Evolutionary conservation across 1,139 yeast genomes (phyloP).

Genomic region (Sugiyamaella paludigena): DNA sequence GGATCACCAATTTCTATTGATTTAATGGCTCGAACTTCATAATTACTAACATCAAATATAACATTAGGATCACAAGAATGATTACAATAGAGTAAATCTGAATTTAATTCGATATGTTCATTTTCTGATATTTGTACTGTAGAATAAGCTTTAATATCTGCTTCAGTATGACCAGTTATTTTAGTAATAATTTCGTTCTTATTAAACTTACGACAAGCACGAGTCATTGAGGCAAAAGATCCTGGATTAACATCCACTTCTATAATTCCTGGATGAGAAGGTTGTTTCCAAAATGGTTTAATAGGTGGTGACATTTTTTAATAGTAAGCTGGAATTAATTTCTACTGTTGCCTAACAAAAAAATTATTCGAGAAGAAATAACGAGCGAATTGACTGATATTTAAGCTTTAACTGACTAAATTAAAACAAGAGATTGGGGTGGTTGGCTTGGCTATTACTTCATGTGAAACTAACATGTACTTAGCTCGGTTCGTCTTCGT

Average conservation of each 20-base stretch:
- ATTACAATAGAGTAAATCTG: conserved; percentile 15
- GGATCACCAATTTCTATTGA: conserved; percentile 7
- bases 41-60: conserved; percentile 11
- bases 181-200: conserved; percentile 6
- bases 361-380: too few relatives aligned
- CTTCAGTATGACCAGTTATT: conserved; percentile 11
- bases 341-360: too few relatives aligned
- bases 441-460: too few relatives aligned
- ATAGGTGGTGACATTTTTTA: background rate
- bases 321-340: background rate
- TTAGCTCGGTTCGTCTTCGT: too few relatives aligned
- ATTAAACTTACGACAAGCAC: background rate
- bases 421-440: too few relatives aligned
- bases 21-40: conserved; percentile 14
- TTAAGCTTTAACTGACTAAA: too few relatives aligned
- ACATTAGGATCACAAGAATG: conserved; percentile 18
- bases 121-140: conserved; percentile 11
- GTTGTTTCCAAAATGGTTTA: conserved; percentile 15
- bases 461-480: too few relatives aligned
- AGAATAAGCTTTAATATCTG: conserved; percentile 9
- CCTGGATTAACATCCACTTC: conserved; percentile 12
- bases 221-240: conserved; percentile 11
- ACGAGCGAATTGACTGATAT: too few relatives aligned
- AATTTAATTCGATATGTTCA: conserved; percentile 13
- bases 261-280: conserved; percentile 13